Conservation (phyloP, 2,329 filamentous ascomycete species). For the Dothistroma septosporum region DNA sequence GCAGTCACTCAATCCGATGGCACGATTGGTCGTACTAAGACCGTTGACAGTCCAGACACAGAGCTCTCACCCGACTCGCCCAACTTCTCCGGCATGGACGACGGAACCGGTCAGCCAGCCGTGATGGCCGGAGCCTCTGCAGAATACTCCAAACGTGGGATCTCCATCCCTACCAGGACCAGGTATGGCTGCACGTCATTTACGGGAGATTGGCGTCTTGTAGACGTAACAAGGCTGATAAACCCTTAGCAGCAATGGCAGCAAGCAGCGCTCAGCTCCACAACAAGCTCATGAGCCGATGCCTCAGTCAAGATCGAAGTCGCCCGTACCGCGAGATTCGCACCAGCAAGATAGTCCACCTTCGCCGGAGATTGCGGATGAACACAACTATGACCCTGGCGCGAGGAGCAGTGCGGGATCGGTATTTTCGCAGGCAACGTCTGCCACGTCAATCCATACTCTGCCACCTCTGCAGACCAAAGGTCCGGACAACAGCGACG, state of each 20-base stretch:
- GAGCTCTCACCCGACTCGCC: conserved; percentile 17
- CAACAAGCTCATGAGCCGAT: conserved; percentile 3
- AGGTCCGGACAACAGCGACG: conserved; percentile 37
- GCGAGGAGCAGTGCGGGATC: conserved; percentile 36
- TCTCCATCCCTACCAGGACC: conserved; percentile 25
- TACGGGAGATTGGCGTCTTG: not conserved
- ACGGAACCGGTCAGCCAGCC: conserved; percentile 16
- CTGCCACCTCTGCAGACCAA: conserved; percentile 45
- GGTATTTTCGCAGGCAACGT: conserved; percentile 35
- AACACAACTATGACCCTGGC: conserved; percentile 22
- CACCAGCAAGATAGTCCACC: conserved; percentile 9
- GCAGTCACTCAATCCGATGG: conserved; percentile 12
- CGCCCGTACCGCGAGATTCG: conserved; percentile 5
- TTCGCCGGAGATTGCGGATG: conserved; percentile 16
- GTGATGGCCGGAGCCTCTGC: conserved; percentile 7
- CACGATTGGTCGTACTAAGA: conserved; percentile 11
- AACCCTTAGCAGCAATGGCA: conserved; percentile 5
- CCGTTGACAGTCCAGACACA: conserved; percentile 12
- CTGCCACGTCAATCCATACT: conserved; percentile 35
- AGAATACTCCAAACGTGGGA: conserved; percentile 15
- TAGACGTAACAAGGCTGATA: not conserved
- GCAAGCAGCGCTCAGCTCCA: conserved; percentile 7
- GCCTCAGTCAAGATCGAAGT: conserved; percentile 7
- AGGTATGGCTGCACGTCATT: conserved; percentile 18
- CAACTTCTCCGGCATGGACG: conserved; percentile 26